Evolutionary conservation across 768 basidiomycete species (phyloP).

Genomic region (Butyriboletus loyo): DNA sequence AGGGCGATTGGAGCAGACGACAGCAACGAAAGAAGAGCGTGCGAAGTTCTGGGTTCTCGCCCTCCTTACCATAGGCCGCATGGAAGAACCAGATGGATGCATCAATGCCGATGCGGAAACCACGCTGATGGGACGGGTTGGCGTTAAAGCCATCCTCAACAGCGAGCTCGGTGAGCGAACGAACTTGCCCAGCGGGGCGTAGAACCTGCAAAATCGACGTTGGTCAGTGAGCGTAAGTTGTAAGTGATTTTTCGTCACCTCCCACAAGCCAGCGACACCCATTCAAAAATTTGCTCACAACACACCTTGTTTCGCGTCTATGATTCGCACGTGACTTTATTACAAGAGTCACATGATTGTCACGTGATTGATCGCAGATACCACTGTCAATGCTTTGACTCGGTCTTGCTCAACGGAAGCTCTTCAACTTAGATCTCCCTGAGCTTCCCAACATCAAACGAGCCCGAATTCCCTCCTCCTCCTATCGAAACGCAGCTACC

Average conservation of each 20-base stretch:
- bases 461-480: too few species aligned
- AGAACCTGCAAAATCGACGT: conserved; percentile 44
- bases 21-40: conserved; percentile 86
- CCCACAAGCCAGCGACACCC: conserved; percentile 52
- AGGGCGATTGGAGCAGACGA: conserved; percentile 69
- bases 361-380: not conserved
- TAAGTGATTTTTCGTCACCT: conserved; percentile 31
- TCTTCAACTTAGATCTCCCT: too few species aligned
- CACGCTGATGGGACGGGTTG: conserved; percentile 62
- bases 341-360: not conserved
- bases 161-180: conserved; percentile 75
- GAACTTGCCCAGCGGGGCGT: conserved; percentile 63
- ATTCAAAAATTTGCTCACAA: conserved; percentile 20
- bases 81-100: conserved; percentile 83
- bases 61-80: conserved; percentile 63
- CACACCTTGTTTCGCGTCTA: not conserved
- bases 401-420: too few species aligned
- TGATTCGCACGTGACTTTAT: conserved; percentile 3
- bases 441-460: too few species aligned
- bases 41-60: conserved; percentile 84
- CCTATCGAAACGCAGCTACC: too few species aligned
- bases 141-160: conserved; percentile 71
- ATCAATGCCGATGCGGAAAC: conserved; percentile 83
- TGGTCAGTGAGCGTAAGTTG: conserved; percentile 15
- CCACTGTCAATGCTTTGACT: too few species aligned